These are phyloP conservation scores for Penicillium sp. DNA, from an alignment of 2,329 filamentous ascomycete genomes.

Conservation along the genomic window DNA sequence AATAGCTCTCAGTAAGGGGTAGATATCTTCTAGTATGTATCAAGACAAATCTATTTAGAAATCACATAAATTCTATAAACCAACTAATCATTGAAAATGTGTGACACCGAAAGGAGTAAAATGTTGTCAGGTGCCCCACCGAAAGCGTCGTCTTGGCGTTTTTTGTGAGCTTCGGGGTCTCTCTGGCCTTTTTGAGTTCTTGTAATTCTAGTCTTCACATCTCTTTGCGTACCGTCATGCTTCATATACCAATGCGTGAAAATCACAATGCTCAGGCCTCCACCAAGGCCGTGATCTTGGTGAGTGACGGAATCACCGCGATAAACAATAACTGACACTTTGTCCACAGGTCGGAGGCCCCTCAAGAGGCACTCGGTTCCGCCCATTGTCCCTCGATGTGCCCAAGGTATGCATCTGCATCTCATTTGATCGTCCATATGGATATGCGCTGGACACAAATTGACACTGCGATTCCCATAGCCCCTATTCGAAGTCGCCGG, in stretches of 20 bases:
- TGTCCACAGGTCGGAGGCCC: conserved; percentile 79
- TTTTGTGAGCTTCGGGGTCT: conserved; percentile 16
- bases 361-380: conserved; percentile 91
- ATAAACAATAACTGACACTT: conserved; percentile 30
- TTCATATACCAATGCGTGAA: conserved; percentile 49
- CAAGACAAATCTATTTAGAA: neutral
- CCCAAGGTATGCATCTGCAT: conserved; percentile 68
- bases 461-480: conserved; percentile 46
- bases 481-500: conserved; percentile 98
- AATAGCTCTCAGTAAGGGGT: neutral
- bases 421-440: neutral
- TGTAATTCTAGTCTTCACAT: neutral
- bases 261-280: conserved; percentile 50
- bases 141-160: conserved; percentile 26
- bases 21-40: neutral
- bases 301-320: conserved; percentile 46
- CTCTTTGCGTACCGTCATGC: conserved; percentile 35
- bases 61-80: neutral
- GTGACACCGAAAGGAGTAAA: conserved; percentile 7
- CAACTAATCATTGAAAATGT: neutral
- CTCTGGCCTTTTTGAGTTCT: conserved; percentile 3
- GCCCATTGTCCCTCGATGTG: conserved; percentile 90
- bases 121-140: conserved; percentile 28
- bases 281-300: conserved; percentile 94
- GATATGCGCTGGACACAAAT: neutral